Percentiles rank a stretch among this genome's conserved stretches.
phyloP scores from a whole-genome alignment of 129 eudicot species.

The Tagetes patula region DNA sequence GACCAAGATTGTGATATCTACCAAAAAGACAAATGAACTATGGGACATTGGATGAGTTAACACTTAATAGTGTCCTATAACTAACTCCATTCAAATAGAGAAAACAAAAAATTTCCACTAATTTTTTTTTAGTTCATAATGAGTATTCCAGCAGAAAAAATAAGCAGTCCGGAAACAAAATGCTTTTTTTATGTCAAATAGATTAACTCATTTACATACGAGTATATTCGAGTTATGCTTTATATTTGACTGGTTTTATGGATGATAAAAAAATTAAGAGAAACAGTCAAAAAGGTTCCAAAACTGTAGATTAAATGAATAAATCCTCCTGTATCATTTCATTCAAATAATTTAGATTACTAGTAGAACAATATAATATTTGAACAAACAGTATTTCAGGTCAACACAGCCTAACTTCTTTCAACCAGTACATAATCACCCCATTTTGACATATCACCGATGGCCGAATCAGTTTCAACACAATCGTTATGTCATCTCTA shows the following conservation, averaged over 20 bases:
- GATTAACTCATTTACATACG: neutral
- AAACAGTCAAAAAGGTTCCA: neutral
- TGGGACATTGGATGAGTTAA: neutral
- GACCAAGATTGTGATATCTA: neutral
- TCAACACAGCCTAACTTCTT: neutral
- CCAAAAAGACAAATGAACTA: neutral
- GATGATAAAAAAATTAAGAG: neutral
- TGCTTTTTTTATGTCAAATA: neutral
- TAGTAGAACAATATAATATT: neutral
- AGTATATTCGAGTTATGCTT: neutral
- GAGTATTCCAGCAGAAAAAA: neutral
- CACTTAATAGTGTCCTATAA: neutral
- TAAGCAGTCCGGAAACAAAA: neutral
- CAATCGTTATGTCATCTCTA: neutral
- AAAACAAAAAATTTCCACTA: neutral
- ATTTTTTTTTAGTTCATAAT: neutral
- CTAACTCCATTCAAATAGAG: slow-evolving; percentile 2
- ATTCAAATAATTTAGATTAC: neutral
- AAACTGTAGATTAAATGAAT: neutral
- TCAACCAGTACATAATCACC: neutral
- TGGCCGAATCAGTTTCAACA: neutral
- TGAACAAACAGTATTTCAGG: neutral
- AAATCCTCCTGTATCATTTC: neutral
- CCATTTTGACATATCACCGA: neutral
- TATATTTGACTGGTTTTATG: neutral